Base-by-base conservation (phyloP, 2,329 filamentous ascomycete genomes). In the Daldinia sp. region DNA sequence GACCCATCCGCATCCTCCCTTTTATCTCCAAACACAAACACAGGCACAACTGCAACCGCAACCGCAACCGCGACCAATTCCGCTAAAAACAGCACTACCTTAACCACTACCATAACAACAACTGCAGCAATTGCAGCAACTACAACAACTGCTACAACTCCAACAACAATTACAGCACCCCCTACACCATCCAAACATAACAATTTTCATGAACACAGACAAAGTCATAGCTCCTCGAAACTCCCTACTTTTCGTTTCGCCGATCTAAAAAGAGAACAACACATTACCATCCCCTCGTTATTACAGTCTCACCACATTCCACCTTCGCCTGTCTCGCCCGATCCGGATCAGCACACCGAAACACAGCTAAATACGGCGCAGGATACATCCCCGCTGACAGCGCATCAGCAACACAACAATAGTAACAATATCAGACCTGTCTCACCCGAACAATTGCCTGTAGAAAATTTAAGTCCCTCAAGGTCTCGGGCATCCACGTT, bases 151-250 rank as follows among this genome's bases (percentile, higher is more conserved):
- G n/a, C 46, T 39, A 58, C 50, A 30, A 33, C 37, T n/a, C 26
- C 63, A 39, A 46, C 48, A 35, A 13, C 68, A 41, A 58, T 55
- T 60, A 51, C 61, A 44, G 63, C 56, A 41, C 28, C 62, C 42
- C 60, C 67, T 39, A 64, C 67, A 53, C 57, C 71, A 50, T 64
- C 64, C 53, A 62, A 61, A 23, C 61, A 71, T 35, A 75, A 61
- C 67, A 74, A 71, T 50, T 67, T 80, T 60, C 84, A 87, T 72
- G 77, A 78, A 50, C 86, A 87, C 77, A 84, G 86, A 61, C 84
- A 85, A 71, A 85, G 76, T 75, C 83, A 87, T 77, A 87, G 82
- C 74, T 83, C 85, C 42, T 88, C 86, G 68, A 88, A 87, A 73
- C 78, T 87, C 71, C 86, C 86, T 30, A 82, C 85, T 23, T 87